phyloP scores from a whole-genome alignment of 2,329 filamentous ascomycete genomes.

The Calonectria pseudoreteaudii region DNA sequence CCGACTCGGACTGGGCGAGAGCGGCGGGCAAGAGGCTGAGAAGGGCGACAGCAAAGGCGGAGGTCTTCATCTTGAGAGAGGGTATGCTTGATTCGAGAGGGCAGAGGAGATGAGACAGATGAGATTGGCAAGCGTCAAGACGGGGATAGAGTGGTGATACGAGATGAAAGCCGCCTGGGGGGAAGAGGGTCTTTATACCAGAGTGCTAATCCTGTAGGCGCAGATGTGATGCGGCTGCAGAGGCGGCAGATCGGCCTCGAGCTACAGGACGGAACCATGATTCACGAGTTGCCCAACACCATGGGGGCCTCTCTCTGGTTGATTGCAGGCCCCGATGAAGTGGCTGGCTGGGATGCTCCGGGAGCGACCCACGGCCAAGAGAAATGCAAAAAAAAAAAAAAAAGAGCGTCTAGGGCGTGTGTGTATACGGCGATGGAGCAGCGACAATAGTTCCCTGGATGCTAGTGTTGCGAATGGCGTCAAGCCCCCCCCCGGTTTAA shows the following conservation, averaged over 20 bases:
- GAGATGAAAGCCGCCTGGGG: constrained; percentile 10
- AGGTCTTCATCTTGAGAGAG: constrained; percentile 39
- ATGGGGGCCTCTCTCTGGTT: not conserved
- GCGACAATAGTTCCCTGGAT: constrained; percentile 1
- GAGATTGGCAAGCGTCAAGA: constrained; percentile 1
- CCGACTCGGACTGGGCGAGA: constrained; percentile 29
- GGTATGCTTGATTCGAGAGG: not conserved
- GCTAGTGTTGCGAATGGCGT: not conserved
- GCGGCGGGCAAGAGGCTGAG: constrained; percentile 37
- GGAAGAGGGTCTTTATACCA: constrained; percentile 18
- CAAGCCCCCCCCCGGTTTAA: constrained; percentile 7
- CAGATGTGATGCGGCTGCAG: not conserved
- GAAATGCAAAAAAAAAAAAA: not conserved
- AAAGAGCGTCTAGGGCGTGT: not conserved
- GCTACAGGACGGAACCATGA: not conserved
- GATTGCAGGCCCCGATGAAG: not conserved
- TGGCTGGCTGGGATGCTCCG: not conserved
- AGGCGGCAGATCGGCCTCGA: constrained; percentile 7
- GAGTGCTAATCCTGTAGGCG: not conserved
- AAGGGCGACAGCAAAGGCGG: constrained; percentile 36
- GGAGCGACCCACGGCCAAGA: not conserved
- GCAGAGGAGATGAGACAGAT: not conserved
- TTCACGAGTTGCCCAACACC: not conserved
- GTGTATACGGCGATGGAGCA: constrained; percentile 3
- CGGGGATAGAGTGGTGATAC: constrained; percentile 14